Base-by-base conservation (phyloP, 169 alveolate species). In the Eimeria sp. region DNA sequence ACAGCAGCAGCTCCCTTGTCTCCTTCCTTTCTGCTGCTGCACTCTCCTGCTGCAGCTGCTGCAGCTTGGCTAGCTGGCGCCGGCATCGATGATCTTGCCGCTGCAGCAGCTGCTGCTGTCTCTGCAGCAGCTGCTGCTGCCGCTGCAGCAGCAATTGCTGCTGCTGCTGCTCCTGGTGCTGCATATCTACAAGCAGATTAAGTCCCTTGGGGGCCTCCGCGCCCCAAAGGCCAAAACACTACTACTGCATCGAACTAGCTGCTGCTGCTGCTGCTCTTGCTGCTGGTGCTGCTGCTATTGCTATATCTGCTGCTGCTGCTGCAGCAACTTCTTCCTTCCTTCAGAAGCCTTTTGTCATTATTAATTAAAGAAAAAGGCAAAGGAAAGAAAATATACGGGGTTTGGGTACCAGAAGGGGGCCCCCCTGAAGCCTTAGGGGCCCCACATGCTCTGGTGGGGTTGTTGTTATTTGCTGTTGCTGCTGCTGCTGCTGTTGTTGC, bases 21-120 rank as follows among this genome's bases (percentile, higher is more conserved):
- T 45, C 89, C 34, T 22, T 78, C 25, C 40, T n/a, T 47, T 78
- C 89, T 47, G 89, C 89, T 40, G 61, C 61, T 43, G 65, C 65
- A 16, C 45, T 78, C 65, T 78, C 89, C 65, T 27, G 89, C 70
- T 78, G 89, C 70, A 78, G 89, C 89, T 78, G 89, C 89, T 78
- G 89, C 89, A 78, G 73, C 72, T 51, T 82, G 43, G 65, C 73
- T 25, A 82, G 73, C 45, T 82, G 90, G 51, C 90, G 65, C 9
- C 90, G 9, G 45, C 90, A 49, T 30, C 90, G 61, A n/a, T 49
- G 89, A 40, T 9, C 67, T 65, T 45, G 89, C 89, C 43, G 89
- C 70, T 80, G 89, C 89, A 43, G 89, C 89, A 43, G 89, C 89
- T 47, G 89, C 89, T 47, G 67, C 89, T 45, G 70, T 65, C 40